phyloP scores from a whole-genome alignment of 805 yeast genomes.

The Sporopachydermia quercuum region DNA sequence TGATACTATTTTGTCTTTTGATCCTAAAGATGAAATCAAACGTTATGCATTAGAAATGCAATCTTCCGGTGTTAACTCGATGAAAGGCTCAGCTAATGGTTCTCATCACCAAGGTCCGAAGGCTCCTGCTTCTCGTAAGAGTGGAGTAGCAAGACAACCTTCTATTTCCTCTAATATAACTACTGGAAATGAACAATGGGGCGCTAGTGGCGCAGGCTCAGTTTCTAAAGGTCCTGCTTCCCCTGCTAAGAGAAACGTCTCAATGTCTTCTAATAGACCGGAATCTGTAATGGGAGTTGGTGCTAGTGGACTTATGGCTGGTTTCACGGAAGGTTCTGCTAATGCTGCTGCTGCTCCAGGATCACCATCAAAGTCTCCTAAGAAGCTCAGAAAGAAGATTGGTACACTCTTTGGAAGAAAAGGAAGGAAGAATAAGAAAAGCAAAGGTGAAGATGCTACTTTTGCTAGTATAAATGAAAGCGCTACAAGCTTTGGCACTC shows the following conservation, averaged over 20 bases:
- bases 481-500: conserved; percentile 4
- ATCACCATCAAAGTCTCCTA: conserved; percentile 1
- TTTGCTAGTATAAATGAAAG: conserved; percentile 6
- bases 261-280: conserved; percentile 6
- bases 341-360: conserved; percentile 1
- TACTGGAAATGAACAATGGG: conserved; percentile 4
- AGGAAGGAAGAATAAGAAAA: conserved; percentile 26
- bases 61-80: conserved; percentile 11
- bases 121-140: conserved; percentile 5
- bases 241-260: conserved; percentile 2
- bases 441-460: conserved; percentile 9
- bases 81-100: conserved; percentile 3
- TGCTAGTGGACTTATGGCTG: conserved; percentile 5
- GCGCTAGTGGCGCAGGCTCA: conserved; percentile 4
- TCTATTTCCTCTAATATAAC: no score
- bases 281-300: conserved; percentile 4
- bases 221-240: conserved; percentile 8
- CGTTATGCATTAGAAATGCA: conserved; percentile 32
- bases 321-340: conserved; percentile 2
- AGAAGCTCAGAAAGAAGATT: conserved; percentile 46
- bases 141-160: conserved; percentile 3
- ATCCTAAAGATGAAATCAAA: conserved; percentile 42
- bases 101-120: conserved; percentile 3
- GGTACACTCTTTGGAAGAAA: conserved; percentile 65
- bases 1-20: conserved; percentile 49